Evolutionary conservation across 352 stramenopile species (phyloP).

Genomic region (Pythium brachiatum): DNA sequence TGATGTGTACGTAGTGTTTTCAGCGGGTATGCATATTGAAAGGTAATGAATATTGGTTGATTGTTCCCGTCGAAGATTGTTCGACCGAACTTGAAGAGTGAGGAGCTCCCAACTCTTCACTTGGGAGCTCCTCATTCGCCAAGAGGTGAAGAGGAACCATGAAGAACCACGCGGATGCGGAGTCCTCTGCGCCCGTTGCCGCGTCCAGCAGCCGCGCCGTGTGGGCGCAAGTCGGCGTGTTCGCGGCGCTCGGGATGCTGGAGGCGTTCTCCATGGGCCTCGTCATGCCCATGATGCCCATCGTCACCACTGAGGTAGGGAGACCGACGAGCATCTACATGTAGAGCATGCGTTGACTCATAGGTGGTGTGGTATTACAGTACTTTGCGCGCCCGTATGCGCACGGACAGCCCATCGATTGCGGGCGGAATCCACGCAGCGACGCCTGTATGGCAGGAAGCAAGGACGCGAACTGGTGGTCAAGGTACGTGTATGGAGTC

Average conservation of each 20-base stretch:
- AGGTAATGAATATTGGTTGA: neutral
- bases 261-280: slow-evolving; percentile 59
- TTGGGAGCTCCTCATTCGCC: neutral
- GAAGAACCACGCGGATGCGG: slow-evolving; percentile 5
- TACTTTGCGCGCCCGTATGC: slow-evolving; percentile 70
- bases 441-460: slow-evolving; percentile 64
- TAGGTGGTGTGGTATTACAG: slow-evolving; percentile 29
- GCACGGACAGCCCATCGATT: slow-evolving; percentile 51
- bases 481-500: slow-evolving; percentile 52
- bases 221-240: slow-evolving; percentile 31
- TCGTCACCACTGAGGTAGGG: slow-evolving; percentile 61
- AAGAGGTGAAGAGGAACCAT: neutral
- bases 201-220: slow-evolving; percentile 7
- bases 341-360: neutral
- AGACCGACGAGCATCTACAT: neutral
- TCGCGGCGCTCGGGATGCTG: slow-evolving; percentile 48
- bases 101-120: neutral
- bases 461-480: slow-evolving; percentile 67
- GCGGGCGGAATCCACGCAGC: slow-evolving; percentile 39
- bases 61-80: slow-evolving; percentile 1
- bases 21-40: neutral
- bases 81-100: slow-evolving; percentile 1
- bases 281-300: slow-evolving; percentile 61
- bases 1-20: neutral
- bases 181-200: neutral